Conservation (phyloP, 2,329 filamentous ascomycete species). For the Ophidiomyces ophidiicola region DNA sequence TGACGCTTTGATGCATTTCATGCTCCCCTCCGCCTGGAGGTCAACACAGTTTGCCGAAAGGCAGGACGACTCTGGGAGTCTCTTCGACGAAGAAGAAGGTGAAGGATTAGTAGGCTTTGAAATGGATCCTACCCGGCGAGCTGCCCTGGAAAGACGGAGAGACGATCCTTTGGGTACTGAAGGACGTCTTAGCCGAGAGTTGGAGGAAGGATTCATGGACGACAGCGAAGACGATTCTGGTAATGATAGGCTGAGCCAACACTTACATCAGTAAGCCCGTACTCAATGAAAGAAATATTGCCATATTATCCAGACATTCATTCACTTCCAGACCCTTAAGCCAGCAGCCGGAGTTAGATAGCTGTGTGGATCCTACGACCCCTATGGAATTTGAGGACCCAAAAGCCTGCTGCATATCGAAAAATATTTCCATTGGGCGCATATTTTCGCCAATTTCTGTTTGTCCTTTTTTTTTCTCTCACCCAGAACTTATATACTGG, state of each 20-base stretch:
- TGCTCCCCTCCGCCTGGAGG: conserved; percentile 35
- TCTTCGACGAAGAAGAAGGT: conserved; percentile 58
- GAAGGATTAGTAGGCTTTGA: conserved; percentile 41
- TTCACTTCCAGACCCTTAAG: background rate
- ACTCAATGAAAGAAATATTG: too few species aligned
- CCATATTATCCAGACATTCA: background rate
- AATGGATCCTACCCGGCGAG: conserved; percentile 39
- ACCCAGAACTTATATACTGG: too few species aligned
- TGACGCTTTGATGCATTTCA: conserved; percentile 32
- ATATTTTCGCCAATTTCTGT: too few species aligned
- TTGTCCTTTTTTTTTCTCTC: too few species aligned
- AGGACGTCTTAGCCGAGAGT: conserved; percentile 61
- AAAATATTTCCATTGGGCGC: too few species aligned
- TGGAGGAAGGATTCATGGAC: conserved; percentile 64
- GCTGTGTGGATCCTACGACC: too few species aligned
- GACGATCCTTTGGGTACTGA: conserved; percentile 30
- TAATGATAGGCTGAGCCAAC: background rate
- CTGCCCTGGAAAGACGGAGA: conserved; percentile 34
- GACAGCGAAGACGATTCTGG: conserved; percentile 53
- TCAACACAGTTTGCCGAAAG: conserved; percentile 31
- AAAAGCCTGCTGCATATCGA: too few species aligned
- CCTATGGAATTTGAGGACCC: too few species aligned
- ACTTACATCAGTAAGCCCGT: background rate
- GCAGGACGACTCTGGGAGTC: conserved; percentile 44
- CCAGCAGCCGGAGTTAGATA: background rate